Conservation (phyloP, 2,329 filamentous ascomycete species). For the Biscogniauxia marginata region DNA sequence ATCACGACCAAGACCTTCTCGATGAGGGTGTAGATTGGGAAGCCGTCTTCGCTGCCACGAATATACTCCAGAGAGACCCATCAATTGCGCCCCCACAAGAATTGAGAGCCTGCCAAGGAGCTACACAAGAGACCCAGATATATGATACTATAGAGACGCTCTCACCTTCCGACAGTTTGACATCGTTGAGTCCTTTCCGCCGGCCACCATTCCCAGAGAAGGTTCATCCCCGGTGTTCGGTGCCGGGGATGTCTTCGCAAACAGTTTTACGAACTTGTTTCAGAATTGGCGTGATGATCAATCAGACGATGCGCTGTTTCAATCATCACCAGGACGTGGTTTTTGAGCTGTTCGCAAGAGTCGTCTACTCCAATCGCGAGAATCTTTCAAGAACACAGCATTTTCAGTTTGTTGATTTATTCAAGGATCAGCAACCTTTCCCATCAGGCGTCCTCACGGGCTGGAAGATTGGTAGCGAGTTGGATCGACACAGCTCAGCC, state of each 20-base stretch:
- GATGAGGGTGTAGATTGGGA: constrained; percentile 44
- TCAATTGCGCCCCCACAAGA: constrained; percentile 6
- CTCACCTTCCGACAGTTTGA: constrained; percentile 2
- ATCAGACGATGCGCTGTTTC: constrained; percentile 38
- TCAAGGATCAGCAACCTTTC: constrained; percentile 56
- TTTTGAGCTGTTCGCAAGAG: constrained; percentile 64
- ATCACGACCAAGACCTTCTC: constrained; percentile 30
- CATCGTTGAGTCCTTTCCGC: constrained; percentile 43
- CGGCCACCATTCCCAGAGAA: constrained; percentile 50
- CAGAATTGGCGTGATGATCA: constrained; percentile 59
- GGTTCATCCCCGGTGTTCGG: constrained; percentile 50
- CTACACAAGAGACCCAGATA: not conserved
- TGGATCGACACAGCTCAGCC: constrained; percentile 26
- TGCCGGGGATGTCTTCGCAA: constrained; percentile 50
- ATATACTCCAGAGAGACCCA: constrained; percentile 10
- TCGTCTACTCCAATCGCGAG: constrained; percentile 57
- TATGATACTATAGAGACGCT: not conserved
- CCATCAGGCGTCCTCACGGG: constrained; percentile 26
- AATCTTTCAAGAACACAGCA: constrained; percentile 50
- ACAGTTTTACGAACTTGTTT: constrained; percentile 59
- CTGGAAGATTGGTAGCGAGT: constrained; percentile 27
- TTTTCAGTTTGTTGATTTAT: constrained; percentile 64
- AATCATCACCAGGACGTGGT: constrained; percentile 38
- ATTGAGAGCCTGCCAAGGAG: not conserved
- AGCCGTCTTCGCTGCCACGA: constrained; percentile 24